Percentiles rank a stretch among this genome's conserved stretches.
These are phyloP conservation scores for Hypomyces rosellus DNA, from an alignment of 2,329 filamentous ascomycete genomes.

Conservation along the genomic window DNA sequence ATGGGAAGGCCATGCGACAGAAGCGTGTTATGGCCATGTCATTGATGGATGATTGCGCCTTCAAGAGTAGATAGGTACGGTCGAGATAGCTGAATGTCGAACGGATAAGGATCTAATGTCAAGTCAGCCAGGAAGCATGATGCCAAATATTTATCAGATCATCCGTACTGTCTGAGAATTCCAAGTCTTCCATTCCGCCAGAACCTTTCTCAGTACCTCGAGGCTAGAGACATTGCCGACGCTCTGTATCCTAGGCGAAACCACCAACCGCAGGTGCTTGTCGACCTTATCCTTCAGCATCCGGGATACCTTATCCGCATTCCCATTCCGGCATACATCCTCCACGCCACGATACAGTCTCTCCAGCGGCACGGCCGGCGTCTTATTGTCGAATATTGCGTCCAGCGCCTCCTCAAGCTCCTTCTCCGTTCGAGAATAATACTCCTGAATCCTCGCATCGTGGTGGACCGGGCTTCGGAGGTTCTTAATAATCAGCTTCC, in stretches of 20 bases:
- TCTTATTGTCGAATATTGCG: constrained; percentile 62
- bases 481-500: constrained; percentile 92
- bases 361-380: constrained; percentile 70
- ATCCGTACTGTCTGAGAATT: constrained; percentile 62
- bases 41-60: constrained; percentile 64
- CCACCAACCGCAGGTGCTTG: constrained; percentile 55
- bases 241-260: constrained; percentile 50
- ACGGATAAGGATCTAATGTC: constrained; percentile 60
- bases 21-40: constrained; percentile 77
- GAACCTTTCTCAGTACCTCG: constrained; percentile 52
- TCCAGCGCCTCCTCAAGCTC: constrained; percentile 69
- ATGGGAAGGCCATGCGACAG: constrained; percentile 47
- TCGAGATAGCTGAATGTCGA: constrained; percentile 94
- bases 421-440: constrained; percentile 68
- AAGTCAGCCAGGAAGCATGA: background rate
- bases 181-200: constrained; percentile 68
- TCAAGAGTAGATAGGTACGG: constrained; percentile 75
- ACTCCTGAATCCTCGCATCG: constrained; percentile 60
- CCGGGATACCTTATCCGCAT: constrained; percentile 60
- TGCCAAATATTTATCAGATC: background rate
- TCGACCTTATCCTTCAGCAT: constrained; percentile 62
- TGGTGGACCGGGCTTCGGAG: constrained; percentile 57
- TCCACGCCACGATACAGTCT: constrained; percentile 86
- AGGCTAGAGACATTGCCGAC: constrained; percentile 49
- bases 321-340: constrained; percentile 77